Evolutionary conservation across 805 yeast species (phyloP), one percentile per base, ranked within the genome.

Genomic region (Lipomyces yamadae): DNA sequence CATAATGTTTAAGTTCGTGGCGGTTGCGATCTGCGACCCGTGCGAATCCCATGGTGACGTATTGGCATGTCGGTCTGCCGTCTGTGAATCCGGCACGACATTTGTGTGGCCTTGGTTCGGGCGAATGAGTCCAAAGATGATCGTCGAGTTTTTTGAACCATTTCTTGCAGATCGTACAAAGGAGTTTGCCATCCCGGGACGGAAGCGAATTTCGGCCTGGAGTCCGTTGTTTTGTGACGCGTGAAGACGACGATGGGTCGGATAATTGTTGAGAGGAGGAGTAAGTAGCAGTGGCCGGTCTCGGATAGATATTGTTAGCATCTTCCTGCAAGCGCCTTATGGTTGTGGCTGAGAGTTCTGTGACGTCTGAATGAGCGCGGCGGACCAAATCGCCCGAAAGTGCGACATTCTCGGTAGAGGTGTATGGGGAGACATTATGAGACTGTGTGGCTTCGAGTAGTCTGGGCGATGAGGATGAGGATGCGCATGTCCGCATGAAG

Each of bases 401-500:
- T 32, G 32, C 52, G 13, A 53, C 29, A 24, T n/a, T 24, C 42
- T 10, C 35, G 30, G 24, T 34, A 13, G 42, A 29, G 54, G 33
- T 32, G 34, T 24, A 24, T 24, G 11, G 55, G 8, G 55, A 11
- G 1, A n/a, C 8, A 1, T n/a, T 29, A 30, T 34, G 63, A n/a
- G 50, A 34, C 18, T 34, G 18, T 18, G 56, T 52, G 29, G 18
- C 18, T 45, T n/a, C 59, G 33, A 61, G 50, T n/a, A 8, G 64
- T 39, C 29, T 34, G 50, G 39, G 60, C 45, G 34, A 60, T n/a
- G 55, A 52, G 34, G 30, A 56, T 52, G 39, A 8, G 39, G 39
- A 37, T 32, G 18, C 15, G 37, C 13, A 4, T 10, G 95, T 61
- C 48, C 15, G 48, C 48, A 42, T 33, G 24, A n/a, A 48, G 18